Conservation (phyloP, 2,329 filamentous ascomycete genomes). For the Sporothrix brunneoviolacea region DNA sequence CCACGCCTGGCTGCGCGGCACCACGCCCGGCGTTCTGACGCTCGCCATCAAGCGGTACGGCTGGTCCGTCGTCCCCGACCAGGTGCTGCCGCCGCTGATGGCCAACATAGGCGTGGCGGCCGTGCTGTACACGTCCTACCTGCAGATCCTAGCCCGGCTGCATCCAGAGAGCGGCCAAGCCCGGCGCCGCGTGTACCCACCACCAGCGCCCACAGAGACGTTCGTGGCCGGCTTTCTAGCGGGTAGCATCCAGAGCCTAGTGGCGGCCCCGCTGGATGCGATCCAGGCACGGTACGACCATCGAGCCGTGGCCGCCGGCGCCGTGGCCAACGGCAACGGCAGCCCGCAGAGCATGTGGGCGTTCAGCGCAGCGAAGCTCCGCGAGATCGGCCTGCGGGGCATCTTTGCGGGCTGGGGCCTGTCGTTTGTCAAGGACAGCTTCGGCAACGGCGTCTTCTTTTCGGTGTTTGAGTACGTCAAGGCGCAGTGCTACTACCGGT, state of each 20-base stretch:
- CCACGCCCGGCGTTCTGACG: slow-evolving; percentile 62
- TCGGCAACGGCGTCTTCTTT: slow-evolving; percentile 68
- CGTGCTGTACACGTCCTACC: slow-evolving; percentile 68
- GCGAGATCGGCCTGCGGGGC: slow-evolving; percentile 65
- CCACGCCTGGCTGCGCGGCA: slow-evolving; percentile 50
- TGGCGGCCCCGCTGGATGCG: slow-evolving; percentile 70
- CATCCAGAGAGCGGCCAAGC: slow-evolving; percentile 56
- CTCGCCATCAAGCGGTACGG: slow-evolving; percentile 63
- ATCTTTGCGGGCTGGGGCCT: slow-evolving; percentile 69
- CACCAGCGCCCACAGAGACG: slow-evolving; percentile 55
- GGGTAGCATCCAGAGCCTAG: slow-evolving; percentile 60
- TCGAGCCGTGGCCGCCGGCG: slow-evolving; percentile 34
- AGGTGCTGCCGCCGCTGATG: slow-evolving; percentile 68
- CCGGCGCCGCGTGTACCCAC: slow-evolving; percentile 61
- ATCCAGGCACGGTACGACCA: slow-evolving; percentile 67
- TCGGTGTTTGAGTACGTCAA: slow-evolving; percentile 70
- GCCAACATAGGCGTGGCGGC: slow-evolving; percentile 70
- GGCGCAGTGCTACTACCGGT: slow-evolving; percentile 65
- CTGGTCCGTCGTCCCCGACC: slow-evolving; percentile 67
- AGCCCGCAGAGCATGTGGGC: slow-evolving; percentile 61
- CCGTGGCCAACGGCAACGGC: slow-evolving; percentile 25
- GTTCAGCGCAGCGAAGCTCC: slow-evolving; percentile 59
- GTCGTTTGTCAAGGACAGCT: slow-evolving; percentile 61
- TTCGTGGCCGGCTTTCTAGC: slow-evolving; percentile 65
- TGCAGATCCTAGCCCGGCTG: slow-evolving; percentile 59